Conservation (phyloP, 768 basidiomycete genomes). For the Flagelloscypha sp. region DNA sequence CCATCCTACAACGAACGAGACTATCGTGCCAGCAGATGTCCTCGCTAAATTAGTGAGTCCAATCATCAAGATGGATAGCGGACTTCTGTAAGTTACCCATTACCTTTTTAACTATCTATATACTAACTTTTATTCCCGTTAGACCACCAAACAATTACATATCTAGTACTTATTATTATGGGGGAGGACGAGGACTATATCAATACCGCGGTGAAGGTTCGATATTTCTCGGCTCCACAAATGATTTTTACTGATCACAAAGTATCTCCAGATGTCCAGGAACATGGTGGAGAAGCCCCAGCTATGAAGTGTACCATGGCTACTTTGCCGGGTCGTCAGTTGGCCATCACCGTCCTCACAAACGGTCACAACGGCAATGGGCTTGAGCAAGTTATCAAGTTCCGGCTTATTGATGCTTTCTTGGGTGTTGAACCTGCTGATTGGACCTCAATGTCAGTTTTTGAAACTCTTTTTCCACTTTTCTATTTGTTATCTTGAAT, state of each 20-base stretch:
- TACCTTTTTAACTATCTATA: no score
- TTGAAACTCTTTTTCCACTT: no score
- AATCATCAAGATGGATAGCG: constrained; percentile 12
- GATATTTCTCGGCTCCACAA: not conserved
- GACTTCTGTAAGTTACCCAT: no score
- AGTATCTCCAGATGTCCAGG: not conserved
- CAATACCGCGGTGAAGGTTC: no score
- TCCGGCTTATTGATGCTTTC: constrained; percentile 17
- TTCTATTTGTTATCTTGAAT: no score
- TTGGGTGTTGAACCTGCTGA: constrained; percentile 17
- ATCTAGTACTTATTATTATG: no score
- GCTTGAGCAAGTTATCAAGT: constrained; percentile 17
- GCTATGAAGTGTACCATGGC: no score
- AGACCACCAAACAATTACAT: no score
- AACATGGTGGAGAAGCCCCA: constrained; percentile 12
- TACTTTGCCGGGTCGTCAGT: constrained; percentile 11
- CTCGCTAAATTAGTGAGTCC: constrained; percentile 17
- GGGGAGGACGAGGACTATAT: no score
- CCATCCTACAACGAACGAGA: constrained; percentile 15
- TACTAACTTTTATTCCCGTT: no score
- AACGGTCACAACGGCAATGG: constrained; percentile 18
- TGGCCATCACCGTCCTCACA: constrained; percentile 19
- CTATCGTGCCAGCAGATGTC: constrained; percentile 18
- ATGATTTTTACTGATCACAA: not conserved
- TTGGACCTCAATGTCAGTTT: constrained; percentile 16